Evolutionary conservation across 2,329 filamentous ascomycete genomes (phyloP), one percentile per base, ranked within the genome.

Genomic region (Phialemoniopsis sp.): DNA sequence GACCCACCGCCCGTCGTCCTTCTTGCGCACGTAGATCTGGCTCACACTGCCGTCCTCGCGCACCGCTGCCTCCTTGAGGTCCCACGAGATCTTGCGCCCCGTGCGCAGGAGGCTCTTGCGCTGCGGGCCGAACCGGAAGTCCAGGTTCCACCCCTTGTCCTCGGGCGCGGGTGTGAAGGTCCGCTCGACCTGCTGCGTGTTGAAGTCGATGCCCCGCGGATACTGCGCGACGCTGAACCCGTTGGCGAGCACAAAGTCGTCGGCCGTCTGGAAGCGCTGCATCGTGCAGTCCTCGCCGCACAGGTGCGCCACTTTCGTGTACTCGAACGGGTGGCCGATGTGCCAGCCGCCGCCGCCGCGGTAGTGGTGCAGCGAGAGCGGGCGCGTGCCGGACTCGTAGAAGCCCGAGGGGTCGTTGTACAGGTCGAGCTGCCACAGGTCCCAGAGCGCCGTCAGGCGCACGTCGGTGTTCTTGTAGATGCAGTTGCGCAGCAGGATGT

Each of bases 331-430:
- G 41, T 67, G 63, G 28, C 72, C 72, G 16, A 57, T 53, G 56
- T 78, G 74, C 75, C 75, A 80, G 40, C 72, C 68, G 32, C 73
- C 72, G 34, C 76, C 75, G 21, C 21, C 21, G 50, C 79, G 79
- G 66, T 79, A 82, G 62, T 83, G 78, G 57, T 83, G 79, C 16
- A 83, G 66, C 8, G 75, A 79, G 16, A 82, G 64, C 2, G 79
- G 78, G 46, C 72, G 69, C 46, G 78, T 69, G 21, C 76, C 76
- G 30, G 73, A 72, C 59, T 83, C 79, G 57, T 82, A 83, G 58
- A 82, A 81, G 5, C 79, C 79, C 1, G 76, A 76, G 4, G 77
- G 73, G 51, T 82, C 76, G 35, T 72, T 73, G 41, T 71, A 68
- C 34, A 83, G 62, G 51, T 83, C 79, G 17, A 82, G 65, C 54